Evolutionary conservation across 140 eudicot species (phyloP), one percentile per base, ranked within the genome.

Genomic region (Erigeron philadelphicus): DNA sequence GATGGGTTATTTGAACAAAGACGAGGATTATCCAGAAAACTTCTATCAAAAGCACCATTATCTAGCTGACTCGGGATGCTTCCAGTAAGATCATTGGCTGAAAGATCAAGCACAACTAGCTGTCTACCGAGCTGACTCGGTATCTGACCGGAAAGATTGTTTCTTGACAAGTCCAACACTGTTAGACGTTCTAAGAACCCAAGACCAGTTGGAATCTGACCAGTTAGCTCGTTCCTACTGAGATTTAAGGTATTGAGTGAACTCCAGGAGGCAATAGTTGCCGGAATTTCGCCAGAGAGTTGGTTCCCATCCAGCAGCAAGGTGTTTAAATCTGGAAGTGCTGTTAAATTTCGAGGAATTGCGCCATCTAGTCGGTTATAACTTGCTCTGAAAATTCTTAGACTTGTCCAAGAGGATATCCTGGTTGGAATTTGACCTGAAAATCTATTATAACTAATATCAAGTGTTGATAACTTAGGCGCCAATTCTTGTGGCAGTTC

Each of bases 341-440:
- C 65, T 2, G 97, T 85, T 64, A 87, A 63, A 10, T 75, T 87
- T 81, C 64, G 81, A 35, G 97, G 97, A 73, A 90, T 80, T 5
- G 11, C 17, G 61, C 97, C 95, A 9, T 10, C 43, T 10, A 90
- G 71, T 8, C 25, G 66, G 69, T 90, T 90, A 67, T 90, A 52
- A 61, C 92, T 83, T 42, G 85, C 97, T 55, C 46, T 65, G 7
- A 90, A 81, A 53, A 41, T 78, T 59, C 17, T 42, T 49, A 90
- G 31, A 41, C 42, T 76, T 25, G 64, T 78, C 92, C 92, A 90
- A 31, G 90, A 84, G 70, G 87, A 84, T 40, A 79, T 63, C 13
- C 72, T 72, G 11, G 74, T 64, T 1, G 94, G 93, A 61, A 90
- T 83, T 13, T 64, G 61, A 63, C 95, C 95, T 0, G 85, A 85